Evolutionary conservation across 306 rosid genomes (phyloP).

Genomic region (Datisca glomerata): DNA sequence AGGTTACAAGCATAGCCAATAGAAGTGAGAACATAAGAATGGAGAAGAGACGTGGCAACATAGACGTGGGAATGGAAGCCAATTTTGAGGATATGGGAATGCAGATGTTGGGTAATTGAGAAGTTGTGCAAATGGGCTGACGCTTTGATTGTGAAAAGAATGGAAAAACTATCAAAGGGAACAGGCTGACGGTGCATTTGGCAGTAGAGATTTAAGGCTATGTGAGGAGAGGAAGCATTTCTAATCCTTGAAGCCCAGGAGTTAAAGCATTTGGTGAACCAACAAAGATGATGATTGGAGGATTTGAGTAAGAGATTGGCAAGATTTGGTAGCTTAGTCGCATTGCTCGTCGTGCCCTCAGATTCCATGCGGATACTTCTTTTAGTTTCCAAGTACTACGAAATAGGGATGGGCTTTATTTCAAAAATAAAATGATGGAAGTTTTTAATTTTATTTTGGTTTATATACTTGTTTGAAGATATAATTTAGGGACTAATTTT

Average conservation of each 20-base stretch:
- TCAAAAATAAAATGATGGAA: no score
- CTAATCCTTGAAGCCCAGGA: slow-evolving; percentile 48
- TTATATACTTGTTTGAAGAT: no score
- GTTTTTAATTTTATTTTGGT: no score
- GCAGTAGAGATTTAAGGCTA: slow-evolving; percentile 25
- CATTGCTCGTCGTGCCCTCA: no score
- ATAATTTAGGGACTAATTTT: no score
- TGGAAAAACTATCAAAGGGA: slow-evolving; percentile 33
- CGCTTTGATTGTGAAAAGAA: slow-evolving; percentile 40
- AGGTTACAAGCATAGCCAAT: slow-evolving; percentile 24
- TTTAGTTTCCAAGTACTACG: no score
- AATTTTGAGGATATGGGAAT: slow-evolving; percentile 44
- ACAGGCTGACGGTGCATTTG: slow-evolving; percentile 29
- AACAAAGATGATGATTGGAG: not conserved
- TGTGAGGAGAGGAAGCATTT: slow-evolving; percentile 31
- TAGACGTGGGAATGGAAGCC: slow-evolving; percentile 39
- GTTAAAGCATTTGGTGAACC: slow-evolving; percentile 9
- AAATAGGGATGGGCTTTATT: no score
- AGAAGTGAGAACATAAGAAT: slow-evolving; percentile 16
- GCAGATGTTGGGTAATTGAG: slow-evolving; percentile 30
- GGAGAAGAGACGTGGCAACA: slow-evolving; percentile 31
- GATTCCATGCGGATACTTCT: no score
- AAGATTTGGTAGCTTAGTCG: slow-evolving; percentile 14
- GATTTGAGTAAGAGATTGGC: slow-evolving; percentile 6
- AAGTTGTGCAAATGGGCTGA: slow-evolving; percentile 24